These are phyloP conservation scores for Fistulifera pelliculosa DNA, from an alignment of 108 stramenopile genomes.

Conservation along the genomic window DNA sequence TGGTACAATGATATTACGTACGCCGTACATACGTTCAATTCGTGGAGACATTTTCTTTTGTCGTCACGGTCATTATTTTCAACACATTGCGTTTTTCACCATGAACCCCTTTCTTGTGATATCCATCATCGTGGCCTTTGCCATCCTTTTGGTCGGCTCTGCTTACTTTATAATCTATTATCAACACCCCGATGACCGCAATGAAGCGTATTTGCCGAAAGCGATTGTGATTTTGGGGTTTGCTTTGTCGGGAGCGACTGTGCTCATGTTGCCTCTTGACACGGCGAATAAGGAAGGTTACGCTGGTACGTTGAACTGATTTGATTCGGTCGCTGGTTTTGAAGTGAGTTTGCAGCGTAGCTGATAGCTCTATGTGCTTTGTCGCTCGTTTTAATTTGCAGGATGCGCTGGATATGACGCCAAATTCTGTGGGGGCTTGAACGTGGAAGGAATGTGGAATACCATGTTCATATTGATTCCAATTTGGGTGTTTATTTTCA, in stretches of 20 bases:
- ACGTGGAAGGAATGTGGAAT: slow-evolving; percentile 87
- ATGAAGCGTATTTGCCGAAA: slow-evolving; percentile 90
- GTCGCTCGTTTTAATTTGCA: slow-evolving; percentile 5
- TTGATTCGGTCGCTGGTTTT: slow-evolving; percentile 8
- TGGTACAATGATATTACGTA: too few species aligned
- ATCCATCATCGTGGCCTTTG: slow-evolving; percentile 44
- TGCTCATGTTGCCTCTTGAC: slow-evolving; percentile 86
- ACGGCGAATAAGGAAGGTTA: slow-evolving; percentile 88
- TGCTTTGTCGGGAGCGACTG: slow-evolving; percentile 73
- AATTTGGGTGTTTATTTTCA: slow-evolving; percentile 66
- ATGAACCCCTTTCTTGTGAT: slow-evolving; percentile 44
- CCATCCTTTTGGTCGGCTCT: slow-evolving; percentile 46
- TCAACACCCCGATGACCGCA: slow-evolving; percentile 93
- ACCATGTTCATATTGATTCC: slow-evolving; percentile 80
- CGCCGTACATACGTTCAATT: too few species aligned
- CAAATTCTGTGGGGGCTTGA: slow-evolving; percentile 78
- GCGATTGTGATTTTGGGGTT: slow-evolving; percentile 79
- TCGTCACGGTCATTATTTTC: too few species aligned
- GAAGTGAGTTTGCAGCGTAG: slow-evolving; percentile 6
- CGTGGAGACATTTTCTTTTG: too few species aligned
- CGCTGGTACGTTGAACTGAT: slow-evolving; percentile 46
- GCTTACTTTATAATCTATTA: slow-evolving; percentile 66
- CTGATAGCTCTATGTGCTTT: background rate
- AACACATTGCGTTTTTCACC: too few species aligned
- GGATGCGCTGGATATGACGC: slow-evolving; percentile 80